Conservation (phyloP, 495 filamentous ascomycete genomes). For the Saxophila tyrrhenica region DNA sequence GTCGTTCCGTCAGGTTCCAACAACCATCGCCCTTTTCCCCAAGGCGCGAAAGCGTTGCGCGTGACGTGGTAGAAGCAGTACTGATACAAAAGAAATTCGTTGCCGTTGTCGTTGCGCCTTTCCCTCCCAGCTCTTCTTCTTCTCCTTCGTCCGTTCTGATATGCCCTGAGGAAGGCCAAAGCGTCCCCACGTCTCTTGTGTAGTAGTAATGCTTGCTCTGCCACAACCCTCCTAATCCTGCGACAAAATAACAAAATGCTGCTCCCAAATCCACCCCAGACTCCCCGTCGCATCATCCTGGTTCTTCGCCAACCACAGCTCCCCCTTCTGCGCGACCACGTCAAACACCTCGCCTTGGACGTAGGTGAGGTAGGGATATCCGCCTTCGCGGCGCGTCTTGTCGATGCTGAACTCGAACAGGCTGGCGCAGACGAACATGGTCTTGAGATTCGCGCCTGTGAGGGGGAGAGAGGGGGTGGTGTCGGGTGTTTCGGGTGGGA, state of each 20-base stretch:
- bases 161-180: not conserved
- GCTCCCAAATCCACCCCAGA: conserved; percentile 98
- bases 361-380: conserved; percentile 93
- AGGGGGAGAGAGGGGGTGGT: conserved; percentile 4
- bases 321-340: conserved; percentile 79
- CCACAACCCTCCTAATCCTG: not conserved
- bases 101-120: not conserved
- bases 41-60: not conserved
- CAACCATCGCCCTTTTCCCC: not conserved
- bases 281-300: conserved; percentile 70
- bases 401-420: conserved; percentile 96
- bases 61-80: not conserved
- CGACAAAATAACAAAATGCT: conserved; percentile 61
- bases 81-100: not conserved
- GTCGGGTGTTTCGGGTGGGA: conserved; percentile 17
- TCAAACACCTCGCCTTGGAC: conserved; percentile 69
- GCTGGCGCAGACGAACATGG: conserved; percentile 83
- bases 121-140: not conserved
- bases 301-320: conserved; percentile 94
- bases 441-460: conserved; percentile 34
- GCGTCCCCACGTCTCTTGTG: not conserved
- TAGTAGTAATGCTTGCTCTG: not conserved
- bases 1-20: no score
- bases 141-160: no score
- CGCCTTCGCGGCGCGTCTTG: conserved; percentile 78